Percentiles rank a stretch among this genome's conserved stretches.
phyloP scores from a whole-genome alignment of 2,329 filamentous ascomycete species.

The Fusarium coicis region DNA sequence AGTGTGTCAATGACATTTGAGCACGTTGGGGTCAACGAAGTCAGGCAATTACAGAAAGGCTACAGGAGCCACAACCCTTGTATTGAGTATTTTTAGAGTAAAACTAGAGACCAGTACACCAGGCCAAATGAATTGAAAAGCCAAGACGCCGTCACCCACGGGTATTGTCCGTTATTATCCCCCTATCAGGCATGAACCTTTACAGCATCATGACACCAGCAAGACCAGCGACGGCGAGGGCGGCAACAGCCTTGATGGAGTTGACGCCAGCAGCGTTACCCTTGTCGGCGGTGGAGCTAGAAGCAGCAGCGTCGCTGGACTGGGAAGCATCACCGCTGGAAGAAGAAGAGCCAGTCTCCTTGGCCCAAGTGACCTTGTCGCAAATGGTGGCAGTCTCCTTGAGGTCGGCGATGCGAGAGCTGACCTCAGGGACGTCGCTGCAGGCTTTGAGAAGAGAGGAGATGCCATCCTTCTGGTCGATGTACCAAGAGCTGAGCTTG shows the following conservation, averaged over 20 bases:
- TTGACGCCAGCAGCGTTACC: constrained; percentile 11
- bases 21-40: background rate
- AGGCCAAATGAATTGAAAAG: background rate
- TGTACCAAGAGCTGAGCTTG: constrained; percentile 39
- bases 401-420: constrained; percentile 1
- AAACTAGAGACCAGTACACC: background rate
- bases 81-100: background rate
- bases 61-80: background rate
- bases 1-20: background rate
- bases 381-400: constrained; percentile 10
- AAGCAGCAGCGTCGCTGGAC: background rate
- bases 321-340: constrained; percentile 2
- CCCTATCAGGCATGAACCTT: background rate
- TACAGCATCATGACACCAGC: constrained; percentile 31
- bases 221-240: constrained; percentile 17
- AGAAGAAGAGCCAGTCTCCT: constrained; percentile 19
- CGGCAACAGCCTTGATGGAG: constrained; percentile 20
- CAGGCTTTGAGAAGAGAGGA: constrained; percentile 41
- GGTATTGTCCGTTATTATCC: background rate
- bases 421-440: constrained; percentile 44
- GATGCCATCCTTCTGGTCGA: constrained; percentile 25
- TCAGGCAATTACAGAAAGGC: background rate
- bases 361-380: constrained; percentile 17
- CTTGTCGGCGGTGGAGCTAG: background rate
- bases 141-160: background rate